Base-by-base conservation (phyloP, 495 filamentous ascomycete species). In the Ascodesmis nigricans region DNA sequence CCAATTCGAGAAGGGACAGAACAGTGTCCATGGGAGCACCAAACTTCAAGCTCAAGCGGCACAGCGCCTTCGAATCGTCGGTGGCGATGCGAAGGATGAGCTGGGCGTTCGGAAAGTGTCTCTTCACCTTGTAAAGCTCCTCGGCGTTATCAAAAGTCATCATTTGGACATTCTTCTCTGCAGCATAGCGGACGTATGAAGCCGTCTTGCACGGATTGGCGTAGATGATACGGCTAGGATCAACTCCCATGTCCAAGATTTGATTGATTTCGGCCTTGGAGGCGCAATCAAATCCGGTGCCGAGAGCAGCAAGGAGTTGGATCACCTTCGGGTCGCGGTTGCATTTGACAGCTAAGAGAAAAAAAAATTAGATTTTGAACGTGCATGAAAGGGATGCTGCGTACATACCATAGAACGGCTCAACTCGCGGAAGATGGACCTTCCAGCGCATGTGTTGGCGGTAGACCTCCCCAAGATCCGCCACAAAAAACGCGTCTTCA, bases 101-200 rank as follows among this genome's bases (percentile, higher is more conserved):
- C 58, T 91, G 78, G 21, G 87, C 87, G 15, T 69, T 72, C 7
- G 87, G 90, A 50, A 67, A 92, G 41, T 79, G 65, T 43, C 77
- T 70, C 53, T 90, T 84, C 57, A 90, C 87, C 65, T 99, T 95
- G 67, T 84, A 79, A 21, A 99, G 68, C 61, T 99, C 90, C 50
- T 95, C 87, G 42, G 80, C 71, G 46, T 95, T 93, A 62, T 99
- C 87, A 47, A 95, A 93, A 7, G 87, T 95, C 82, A 99, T 95
- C 63, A 91, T 81, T 61, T 79, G 90, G 47, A 99, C 84, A 39
- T 72, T 75, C 36, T 75, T 55, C 52, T 71, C 65, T 36, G 73
- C 67, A 33, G 84, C 84, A 47, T 78, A 91, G 46, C 82, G 78
- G 40, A 95, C 63, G 57, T 93, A 92, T 24, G 83, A 92, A 57